Base-by-base conservation (phyloP, 2,329 filamentous ascomycete species). In the Sclerotinia subarctica region DNA sequence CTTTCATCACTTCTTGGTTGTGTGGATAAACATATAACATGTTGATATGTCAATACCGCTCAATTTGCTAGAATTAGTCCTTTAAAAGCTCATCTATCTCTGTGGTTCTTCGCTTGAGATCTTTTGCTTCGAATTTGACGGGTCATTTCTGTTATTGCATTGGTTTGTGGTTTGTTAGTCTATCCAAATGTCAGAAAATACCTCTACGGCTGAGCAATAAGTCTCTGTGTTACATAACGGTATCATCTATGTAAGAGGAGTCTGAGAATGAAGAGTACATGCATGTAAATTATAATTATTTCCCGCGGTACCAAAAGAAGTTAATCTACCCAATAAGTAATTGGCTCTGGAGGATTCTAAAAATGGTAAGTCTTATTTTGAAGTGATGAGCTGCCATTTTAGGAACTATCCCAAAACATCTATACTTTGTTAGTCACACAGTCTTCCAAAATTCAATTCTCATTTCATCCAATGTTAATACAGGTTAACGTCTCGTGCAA, bases 281-380 rank as follows among this genome's bases (percentile, higher is more conserved):
- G 84, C 87, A 78, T 91, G 88, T 83, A 90, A 86, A 0, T 86
- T 88, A 69, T 91, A 91, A 66, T 90, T 90, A 70, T 91, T 91
- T 0, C 88, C 88, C 7, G 89, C 88, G 0, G 88, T 89, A 0
- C 89, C 88, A 69, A 91, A 91, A 0, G 84, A 88, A 5, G 88
- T 90, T 65, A 91, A 73, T 0, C 88, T 88, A 0, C 88, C 88
- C 0, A 91, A 80, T 0, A 90, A 0, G 86, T 89, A 26, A 90
- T 81, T 0, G 85, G 82, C 70, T 85, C 88, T 2, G 77, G 42
- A 1, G 80, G 74, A 1, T 80, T 80, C 76, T 0, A 76, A 76
- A 0, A 85, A 78, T 0, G 84, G 80, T 1, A n/a, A n/a, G n/a
- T n/a, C n/a, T n/a, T n/a, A 90, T 74, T 0, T 81, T 82, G 0